Evolutionary conservation across 2,329 filamentous ascomycete species (phyloP).

Genomic region (Coniochaeta ligniaria): DNA sequence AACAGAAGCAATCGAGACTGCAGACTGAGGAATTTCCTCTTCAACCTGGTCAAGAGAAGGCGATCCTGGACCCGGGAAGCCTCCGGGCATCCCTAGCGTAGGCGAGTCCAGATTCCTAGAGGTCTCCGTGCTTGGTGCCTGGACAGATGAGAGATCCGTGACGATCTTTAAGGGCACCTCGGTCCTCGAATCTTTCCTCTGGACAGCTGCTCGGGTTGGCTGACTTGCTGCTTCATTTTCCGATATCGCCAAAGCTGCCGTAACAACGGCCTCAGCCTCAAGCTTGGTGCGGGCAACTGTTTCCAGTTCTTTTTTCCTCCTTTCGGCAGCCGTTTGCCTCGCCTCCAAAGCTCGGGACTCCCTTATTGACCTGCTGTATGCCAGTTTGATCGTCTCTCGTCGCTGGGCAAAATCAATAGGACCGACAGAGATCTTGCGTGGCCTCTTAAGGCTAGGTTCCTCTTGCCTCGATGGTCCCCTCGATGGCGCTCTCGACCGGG

Average conservation of each 20-base stretch:
- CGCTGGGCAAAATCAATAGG: constrained; percentile 81
- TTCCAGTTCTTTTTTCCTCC: constrained; percentile 43
- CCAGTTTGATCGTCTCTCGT: constrained; percentile 74
- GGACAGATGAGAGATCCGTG: constrained; percentile 6
- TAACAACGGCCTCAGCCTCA: constrained; percentile 24
- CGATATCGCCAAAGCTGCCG: constrained; percentile 17
- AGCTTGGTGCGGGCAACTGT: constrained; percentile 35
- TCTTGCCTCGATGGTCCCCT: constrained; percentile 10
- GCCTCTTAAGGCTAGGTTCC: constrained; percentile 28
- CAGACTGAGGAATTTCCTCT: constrained; percentile 44
- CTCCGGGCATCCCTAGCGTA: constrained; percentile 58
- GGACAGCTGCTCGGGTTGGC: not conserved
- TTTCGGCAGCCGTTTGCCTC: constrained; percentile 46
- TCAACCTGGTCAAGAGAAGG: constrained; percentile 23
- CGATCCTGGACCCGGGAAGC: constrained; percentile 39
- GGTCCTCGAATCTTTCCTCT: not conserved
- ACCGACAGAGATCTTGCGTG: constrained; percentile 53
- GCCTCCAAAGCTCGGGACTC: constrained; percentile 59
- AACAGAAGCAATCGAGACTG: constrained; percentile 51
- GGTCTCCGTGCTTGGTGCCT: constrained; percentile 3
- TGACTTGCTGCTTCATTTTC: not conserved
- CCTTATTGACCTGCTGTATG: constrained; percentile 77
- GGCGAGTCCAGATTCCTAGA: constrained; percentile 46
- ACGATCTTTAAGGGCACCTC: constrained; percentile 10
- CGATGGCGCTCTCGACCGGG: constrained; percentile 18